phyloP scores from a whole-genome alignment of 2,329 filamentous ascomycete species.

The Xylaria sp. region DNA sequence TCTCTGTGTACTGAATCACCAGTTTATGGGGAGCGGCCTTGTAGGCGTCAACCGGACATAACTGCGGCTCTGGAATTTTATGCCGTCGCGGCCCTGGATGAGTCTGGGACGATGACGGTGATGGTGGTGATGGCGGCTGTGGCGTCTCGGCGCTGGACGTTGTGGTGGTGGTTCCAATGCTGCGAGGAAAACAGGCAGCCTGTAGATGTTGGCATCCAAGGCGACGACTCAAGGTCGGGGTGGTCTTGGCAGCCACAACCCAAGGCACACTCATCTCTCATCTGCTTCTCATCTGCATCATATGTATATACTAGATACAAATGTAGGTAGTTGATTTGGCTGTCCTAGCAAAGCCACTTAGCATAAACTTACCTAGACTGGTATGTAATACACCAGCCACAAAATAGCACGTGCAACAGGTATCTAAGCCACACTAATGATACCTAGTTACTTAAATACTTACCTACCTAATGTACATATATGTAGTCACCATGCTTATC shows the following conservation, averaged over 20 bases:
- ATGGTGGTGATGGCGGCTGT: not conserved
- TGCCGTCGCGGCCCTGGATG: not conserved
- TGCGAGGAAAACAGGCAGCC: not conserved
- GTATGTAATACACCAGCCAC: too few species aligned
- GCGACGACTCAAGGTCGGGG: not conserved
- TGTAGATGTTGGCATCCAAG: not conserved
- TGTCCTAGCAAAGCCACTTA: too few species aligned
- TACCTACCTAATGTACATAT: too few species aligned
- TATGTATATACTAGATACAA: too few species aligned
- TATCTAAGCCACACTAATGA: too few species aligned
- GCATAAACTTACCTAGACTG: too few species aligned
- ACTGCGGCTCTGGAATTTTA: not conserved
- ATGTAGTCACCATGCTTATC: too few species aligned
- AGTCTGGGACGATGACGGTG: not conserved
- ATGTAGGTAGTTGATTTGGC: too few species aligned
- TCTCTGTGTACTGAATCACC: slow-evolving; percentile 27
- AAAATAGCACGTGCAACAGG: too few species aligned
- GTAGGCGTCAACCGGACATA: slow-evolving; percentile 22
- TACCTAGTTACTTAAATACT: too few species aligned
- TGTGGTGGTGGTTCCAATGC: not conserved
- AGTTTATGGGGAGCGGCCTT: slow-evolving; percentile 21
- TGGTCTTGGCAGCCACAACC: not conserved
- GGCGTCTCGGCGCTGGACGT: not conserved
- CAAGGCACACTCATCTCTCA: slow-evolving; percentile 1
- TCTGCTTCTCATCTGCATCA: too few species aligned